Percentiles rank a stretch among this genome's conserved stretches.
Evolutionary conservation across 176 grass and related monocot species (phyloP).

Genomic region (Eleusine coracana): DNA sequence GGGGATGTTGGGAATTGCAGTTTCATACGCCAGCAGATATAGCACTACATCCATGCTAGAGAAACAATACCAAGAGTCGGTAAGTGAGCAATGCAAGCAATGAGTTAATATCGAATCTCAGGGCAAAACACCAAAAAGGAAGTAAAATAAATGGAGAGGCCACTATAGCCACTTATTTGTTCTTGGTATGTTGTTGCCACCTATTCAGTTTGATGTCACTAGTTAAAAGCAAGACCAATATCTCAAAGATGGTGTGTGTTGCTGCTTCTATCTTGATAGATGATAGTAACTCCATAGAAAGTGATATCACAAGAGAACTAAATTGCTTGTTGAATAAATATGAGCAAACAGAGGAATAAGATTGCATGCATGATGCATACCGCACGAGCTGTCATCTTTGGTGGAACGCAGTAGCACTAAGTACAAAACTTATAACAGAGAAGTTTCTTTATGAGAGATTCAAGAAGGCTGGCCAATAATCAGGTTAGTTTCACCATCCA

Average conservation of each 20-base stretch:
- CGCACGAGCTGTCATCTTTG: conserved; percentile 1
- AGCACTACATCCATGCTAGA: conserved; percentile 8
- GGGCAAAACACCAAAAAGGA: conserved; percentile 18
- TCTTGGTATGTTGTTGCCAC: conserved; percentile 11
- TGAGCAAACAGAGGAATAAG: conserved; percentile 1
- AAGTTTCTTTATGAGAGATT: conserved; percentile 10
- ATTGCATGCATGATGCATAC: conserved; percentile 28
- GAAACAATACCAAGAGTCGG: neutral
- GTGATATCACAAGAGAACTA: conserved; percentile 12
- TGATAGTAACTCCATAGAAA: neutral
- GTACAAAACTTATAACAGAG: neutral
- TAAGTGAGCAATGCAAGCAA: conserved; percentile 12
- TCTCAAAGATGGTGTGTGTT: conserved; percentile 18
- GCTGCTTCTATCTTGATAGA: neutral
- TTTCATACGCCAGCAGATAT: conserved; percentile 20
- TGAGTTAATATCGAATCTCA: neutral
- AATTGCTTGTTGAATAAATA: neutral
- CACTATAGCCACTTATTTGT: conserved; percentile 13
- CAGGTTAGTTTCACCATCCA: conserved; percentile 3
- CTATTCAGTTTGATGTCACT: conserved; percentile 33
- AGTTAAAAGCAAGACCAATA: conserved; percentile 21
- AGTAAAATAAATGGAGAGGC: conserved; percentile 15
- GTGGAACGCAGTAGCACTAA: neutral
- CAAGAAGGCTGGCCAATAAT: neutral
- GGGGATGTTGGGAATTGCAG: neutral